These are phyloP conservation scores for Iris macrosiphon DNA, from an alignment of 106 monocot genomes.

Conservation along the genomic window DNA sequence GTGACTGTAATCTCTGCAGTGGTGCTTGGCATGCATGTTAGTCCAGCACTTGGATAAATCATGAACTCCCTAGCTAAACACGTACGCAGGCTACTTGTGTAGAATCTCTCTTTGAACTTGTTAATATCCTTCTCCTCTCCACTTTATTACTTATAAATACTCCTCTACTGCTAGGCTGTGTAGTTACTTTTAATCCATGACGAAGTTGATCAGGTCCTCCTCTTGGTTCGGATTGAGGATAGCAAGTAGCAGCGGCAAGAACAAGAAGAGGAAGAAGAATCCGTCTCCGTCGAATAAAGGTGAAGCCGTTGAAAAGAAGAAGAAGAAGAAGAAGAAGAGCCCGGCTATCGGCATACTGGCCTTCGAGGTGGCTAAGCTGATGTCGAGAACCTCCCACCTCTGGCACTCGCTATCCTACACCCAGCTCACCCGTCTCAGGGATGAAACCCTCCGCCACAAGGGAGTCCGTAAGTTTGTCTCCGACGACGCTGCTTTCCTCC, in stretches of 20 bases:
- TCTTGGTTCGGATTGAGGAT: constrained; percentile 8
- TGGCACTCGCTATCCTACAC: constrained; percentile 49
- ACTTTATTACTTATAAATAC: too few relatives aligned
- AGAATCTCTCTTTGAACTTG: too few relatives aligned
- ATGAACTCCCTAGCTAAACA: too few relatives aligned
- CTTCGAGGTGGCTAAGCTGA: constrained; percentile 54
- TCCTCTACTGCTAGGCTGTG: too few relatives aligned
- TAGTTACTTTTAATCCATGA: too few relatives aligned
- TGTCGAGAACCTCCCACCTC: constrained; percentile 48
- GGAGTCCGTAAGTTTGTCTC: constrained; percentile 70
- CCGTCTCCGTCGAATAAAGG: neutral
- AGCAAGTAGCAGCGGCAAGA: neutral
- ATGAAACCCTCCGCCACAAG: constrained; percentile 23
- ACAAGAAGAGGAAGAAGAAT: neutral
- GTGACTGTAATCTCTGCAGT: too few relatives aligned
- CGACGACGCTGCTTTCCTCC: constrained; percentile 43
- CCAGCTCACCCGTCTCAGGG: constrained; percentile 23
- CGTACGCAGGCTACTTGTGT: too few relatives aligned
- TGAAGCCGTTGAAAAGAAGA: neutral
- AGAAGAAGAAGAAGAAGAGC: neutral
- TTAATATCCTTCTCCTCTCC: too few relatives aligned
- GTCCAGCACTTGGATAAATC: too few relatives aligned
- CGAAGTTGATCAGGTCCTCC: too few relatives aligned
- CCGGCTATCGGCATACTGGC: constrained; percentile 37
- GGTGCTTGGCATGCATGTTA: too few relatives aligned